Conservation (phyloP, 2,329 filamentous ascomycete species). For the Colletotrichum liriopes region DNA sequence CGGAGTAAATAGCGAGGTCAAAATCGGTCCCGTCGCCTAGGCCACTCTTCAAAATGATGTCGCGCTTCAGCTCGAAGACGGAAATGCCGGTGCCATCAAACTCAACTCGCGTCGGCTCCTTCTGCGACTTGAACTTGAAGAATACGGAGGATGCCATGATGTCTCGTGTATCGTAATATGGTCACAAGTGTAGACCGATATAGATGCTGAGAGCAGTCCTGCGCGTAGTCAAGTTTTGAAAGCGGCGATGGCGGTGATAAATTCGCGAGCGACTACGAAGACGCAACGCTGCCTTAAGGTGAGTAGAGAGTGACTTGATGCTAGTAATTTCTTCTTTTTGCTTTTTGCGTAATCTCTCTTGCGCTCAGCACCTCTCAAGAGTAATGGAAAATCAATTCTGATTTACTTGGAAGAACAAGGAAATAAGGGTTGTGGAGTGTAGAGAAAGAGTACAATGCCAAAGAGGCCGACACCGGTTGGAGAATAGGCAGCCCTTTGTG, state of each 20-base stretch:
- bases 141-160: slow-evolving; percentile 97
- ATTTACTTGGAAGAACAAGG: slow-evolving; percentile 59
- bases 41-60: slow-evolving; percentile 95
- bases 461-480: slow-evolving; percentile 44
- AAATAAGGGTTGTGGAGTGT: slow-evolving; percentile 41
- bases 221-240: slow-evolving; percentile 12
- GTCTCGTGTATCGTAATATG: slow-evolving; percentile 43
- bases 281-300: slow-evolving; percentile 33
- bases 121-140: slow-evolving; percentile 99
- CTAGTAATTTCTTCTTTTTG: slow-evolving; percentile 47
- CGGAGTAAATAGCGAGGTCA: slow-evolving; percentile 93
- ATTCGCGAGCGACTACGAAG: slow-evolving; percentile 33
- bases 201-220: slow-evolving; percentile 22
- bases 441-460: slow-evolving; percentile 48
- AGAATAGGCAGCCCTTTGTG: slow-evolving; percentile 45
- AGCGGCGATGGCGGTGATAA: slow-evolving; percentile 19
- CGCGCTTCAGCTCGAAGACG: slow-evolving; percentile 98
- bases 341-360: slow-evolving; percentile 44
- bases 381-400: slow-evolving; percentile 67
- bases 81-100: slow-evolving; percentile 99
- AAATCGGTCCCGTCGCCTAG: slow-evolving; percentile 97
- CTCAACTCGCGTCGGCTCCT: slow-evolving; percentile 92
- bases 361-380: slow-evolving; percentile 52
- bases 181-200: slow-evolving; percentile 28
- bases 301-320: slow-evolving; percentile 43